A percentile compares a stretch with the other conserved stretches of the same genome.
Conservation (phyloP, 306 rosid species). For the Trichosanthes cucumerina region DNA sequence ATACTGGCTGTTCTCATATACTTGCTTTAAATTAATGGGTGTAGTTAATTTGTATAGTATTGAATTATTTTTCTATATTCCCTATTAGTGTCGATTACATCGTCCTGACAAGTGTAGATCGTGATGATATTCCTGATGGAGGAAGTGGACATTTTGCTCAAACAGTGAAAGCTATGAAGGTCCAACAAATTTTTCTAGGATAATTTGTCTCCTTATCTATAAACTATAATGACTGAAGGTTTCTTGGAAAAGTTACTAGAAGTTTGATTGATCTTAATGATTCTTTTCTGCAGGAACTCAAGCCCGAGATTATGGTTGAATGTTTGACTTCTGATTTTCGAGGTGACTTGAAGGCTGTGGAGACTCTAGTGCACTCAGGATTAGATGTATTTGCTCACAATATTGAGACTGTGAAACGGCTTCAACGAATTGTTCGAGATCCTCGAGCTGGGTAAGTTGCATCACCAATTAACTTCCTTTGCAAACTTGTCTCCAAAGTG, state of each 20-base stretch:
- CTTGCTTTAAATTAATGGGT: not conserved
- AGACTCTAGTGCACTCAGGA: slow-evolving; percentile 67
- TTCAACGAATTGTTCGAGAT: slow-evolving; percentile 89
- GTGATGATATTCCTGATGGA: slow-evolving; percentile 97
- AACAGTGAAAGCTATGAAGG: slow-evolving; percentile 91
- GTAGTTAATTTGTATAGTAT: not conserved
- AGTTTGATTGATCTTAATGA: not conserved
- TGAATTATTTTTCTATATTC: not conserved
- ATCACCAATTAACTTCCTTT: not conserved
- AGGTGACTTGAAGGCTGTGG: slow-evolving; percentile 73
- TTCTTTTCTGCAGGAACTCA: slow-evolving; percentile 48
- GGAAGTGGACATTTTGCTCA: slow-evolving; percentile 95
- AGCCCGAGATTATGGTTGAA: slow-evolving; percentile 90
- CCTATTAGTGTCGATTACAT: slow-evolving; percentile 66
- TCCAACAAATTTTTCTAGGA: slow-evolving; percentile 11
- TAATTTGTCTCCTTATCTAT: not conserved
- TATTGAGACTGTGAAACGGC: slow-evolving; percentile 88
- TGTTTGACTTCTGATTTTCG: slow-evolving; percentile 95
- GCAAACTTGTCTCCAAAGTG: not conserved
- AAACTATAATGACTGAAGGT: not conserved
- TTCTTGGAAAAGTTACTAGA: not conserved
- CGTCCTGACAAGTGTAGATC: slow-evolving; percentile 89
- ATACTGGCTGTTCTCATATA: not conserved
- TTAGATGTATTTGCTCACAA: slow-evolving; percentile 97
- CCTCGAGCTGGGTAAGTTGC: slow-evolving; percentile 88